phyloP scores from a whole-genome alignment of 306 rosid genomes.

The Medicago arabica region DNA sequence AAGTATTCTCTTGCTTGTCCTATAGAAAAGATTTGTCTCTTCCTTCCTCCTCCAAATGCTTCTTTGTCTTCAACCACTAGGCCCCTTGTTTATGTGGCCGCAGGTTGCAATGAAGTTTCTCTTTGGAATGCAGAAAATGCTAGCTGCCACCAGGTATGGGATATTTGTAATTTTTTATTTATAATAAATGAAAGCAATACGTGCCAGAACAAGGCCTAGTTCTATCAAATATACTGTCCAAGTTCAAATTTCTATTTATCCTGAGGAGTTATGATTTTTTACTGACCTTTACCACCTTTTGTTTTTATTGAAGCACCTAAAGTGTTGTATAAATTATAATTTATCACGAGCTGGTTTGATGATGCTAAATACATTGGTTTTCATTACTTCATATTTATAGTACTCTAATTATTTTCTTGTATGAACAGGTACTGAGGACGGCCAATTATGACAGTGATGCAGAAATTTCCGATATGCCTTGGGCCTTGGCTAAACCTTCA shows the following conservation, averaged over 20 bases:
- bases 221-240: constrained; percentile 3
- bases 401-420: constrained; percentile 27
- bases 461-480: constrained; percentile 81
- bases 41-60: constrained; percentile 78
- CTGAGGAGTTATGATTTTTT: constrained; percentile 18
- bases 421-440: constrained; percentile 72
- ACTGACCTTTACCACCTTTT: constrained; percentile 21
- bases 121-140: constrained; percentile 99
- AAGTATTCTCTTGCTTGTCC: constrained; percentile 86
- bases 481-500: constrained; percentile 86
- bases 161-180: constrained; percentile 34
- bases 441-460: constrained; percentile 77
- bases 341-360: constrained; percentile 27
- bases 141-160: constrained; percentile 93
- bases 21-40: constrained; percentile 87
- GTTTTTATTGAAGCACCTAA: constrained; percentile 23
- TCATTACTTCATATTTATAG: constrained; percentile 8
- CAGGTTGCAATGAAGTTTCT: constrained; percentile 94
- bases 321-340: constrained; percentile 12
- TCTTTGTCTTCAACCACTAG: constrained; percentile 72
- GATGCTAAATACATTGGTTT: constrained; percentile 28
- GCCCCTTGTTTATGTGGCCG: constrained; percentile 96
- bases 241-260: constrained; percentile 17
- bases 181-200: constrained; percentile 6
- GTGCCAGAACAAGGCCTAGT: constrained; percentile 22